Conservation (phyloP, 1,284 basidiomycete genomes). For the Sporisorium reilianum region DNA sequence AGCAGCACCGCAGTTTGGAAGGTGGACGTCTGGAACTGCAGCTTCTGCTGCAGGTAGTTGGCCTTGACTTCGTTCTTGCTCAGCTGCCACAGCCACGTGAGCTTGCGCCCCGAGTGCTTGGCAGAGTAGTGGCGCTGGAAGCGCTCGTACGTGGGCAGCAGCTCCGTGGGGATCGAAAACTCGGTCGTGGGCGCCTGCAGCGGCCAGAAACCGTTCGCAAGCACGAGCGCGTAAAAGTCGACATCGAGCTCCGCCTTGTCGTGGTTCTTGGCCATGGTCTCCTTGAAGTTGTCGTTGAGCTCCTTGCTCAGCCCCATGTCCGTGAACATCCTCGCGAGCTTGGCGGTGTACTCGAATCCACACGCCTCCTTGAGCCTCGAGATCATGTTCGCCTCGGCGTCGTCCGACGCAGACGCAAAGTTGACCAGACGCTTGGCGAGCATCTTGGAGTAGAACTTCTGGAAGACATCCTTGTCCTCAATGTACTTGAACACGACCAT, state of each 20-base stretch:
- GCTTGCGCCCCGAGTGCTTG: slow-evolving; percentile 92
- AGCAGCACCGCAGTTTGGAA: slow-evolving; percentile 95
- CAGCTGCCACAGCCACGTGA: slow-evolving; percentile 98
- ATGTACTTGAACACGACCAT: slow-evolving; percentile 99
- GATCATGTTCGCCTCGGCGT: slow-evolving; percentile 98
- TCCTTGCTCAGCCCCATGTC: slow-evolving; percentile 97
- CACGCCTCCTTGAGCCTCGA: slow-evolving; percentile 97
- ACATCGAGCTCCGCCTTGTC: slow-evolving; percentile 71
- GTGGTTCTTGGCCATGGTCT: slow-evolving; percentile 87
- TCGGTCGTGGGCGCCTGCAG: slow-evolving; percentile 84
- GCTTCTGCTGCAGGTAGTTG: slow-evolving; percentile 91
- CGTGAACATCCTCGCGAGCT: slow-evolving; percentile 98
- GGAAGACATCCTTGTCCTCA: slow-evolving; percentile 99
- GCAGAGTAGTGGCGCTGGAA: slow-evolving; percentile 94
- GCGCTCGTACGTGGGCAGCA: slow-evolving; percentile 86
- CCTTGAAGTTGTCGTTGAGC: slow-evolving; percentile 95
- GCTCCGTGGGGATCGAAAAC: slow-evolving; percentile 88
- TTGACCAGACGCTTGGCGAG: slow-evolving; percentile 94
- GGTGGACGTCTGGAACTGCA: slow-evolving; percentile 92
- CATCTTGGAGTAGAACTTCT: slow-evolving; percentile 98
- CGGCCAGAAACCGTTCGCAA: slow-evolving; percentile 97
- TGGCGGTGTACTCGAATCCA: slow-evolving; percentile 98
- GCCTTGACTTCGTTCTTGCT: slow-evolving; percentile 95
- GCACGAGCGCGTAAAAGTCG: slow-evolving; percentile 91
- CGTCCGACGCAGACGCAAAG: slow-evolving; percentile 91